Conservation (phyloP, 2,329 filamentous ascomycete species). For the Talaromyces sp. region DNA sequence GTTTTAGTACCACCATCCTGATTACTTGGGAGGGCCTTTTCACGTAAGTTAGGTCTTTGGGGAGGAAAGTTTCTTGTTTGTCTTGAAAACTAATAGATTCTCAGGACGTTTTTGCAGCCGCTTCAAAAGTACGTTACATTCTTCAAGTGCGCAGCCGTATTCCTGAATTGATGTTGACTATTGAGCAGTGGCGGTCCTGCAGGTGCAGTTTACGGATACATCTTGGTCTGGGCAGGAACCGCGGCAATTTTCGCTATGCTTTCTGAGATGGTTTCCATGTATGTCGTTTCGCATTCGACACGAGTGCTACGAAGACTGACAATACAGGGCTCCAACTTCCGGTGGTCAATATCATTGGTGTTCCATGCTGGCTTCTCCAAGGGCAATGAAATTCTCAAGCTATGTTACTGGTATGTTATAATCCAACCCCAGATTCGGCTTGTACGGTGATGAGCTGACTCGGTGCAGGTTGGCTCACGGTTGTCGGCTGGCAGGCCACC, state of each 20-base stretch:
- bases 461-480: constrained; percentile 18
- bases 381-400: background rate
- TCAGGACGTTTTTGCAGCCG: background rate
- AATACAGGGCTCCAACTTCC: constrained; percentile 9
- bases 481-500: constrained; percentile 33
- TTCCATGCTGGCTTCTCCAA: constrained; percentile 6
- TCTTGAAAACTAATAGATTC: background rate
- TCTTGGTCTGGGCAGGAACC: constrained; percentile 12
- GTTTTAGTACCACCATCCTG: constrained; percentile 9
- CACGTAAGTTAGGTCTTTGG: background rate
- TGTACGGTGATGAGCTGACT: background rate
- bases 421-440: background rate
- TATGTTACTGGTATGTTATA: constrained; percentile 4
- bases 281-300: background rate
- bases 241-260: constrained; percentile 1
- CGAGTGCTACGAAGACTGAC: background rate
- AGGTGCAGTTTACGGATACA: constrained; percentile 6
- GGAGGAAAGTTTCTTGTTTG: background rate
- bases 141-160: background rate
- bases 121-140: constrained; percentile 1
- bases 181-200: constrained; percentile 11
- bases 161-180: background rate
- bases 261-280: constrained; percentile 15
- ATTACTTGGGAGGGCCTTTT: constrained; percentile 15
- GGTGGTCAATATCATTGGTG: constrained; percentile 17